Evolutionary conservation across 345 rosid genomes (phyloP).

Genomic region (Aethionema arabicum): DNA sequence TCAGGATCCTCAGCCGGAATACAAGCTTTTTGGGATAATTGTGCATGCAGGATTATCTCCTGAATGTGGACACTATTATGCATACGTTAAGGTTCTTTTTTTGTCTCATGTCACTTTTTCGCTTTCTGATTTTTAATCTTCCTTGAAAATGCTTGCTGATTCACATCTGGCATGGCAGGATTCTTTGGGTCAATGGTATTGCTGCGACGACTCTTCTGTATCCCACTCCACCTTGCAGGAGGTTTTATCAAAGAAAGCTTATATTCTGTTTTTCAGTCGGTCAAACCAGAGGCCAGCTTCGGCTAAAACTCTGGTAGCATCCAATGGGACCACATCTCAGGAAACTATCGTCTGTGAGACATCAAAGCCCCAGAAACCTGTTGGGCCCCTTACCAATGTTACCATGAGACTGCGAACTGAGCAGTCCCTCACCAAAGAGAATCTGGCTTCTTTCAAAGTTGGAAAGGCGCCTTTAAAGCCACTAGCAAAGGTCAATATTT

Average conservation of each 20-base stretch:
- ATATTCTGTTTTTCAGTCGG: constrained; percentile 89
- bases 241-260: constrained; percentile 91
- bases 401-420: constrained; percentile 42
- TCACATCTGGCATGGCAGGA: constrained; percentile 45
- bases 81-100: constrained; percentile 76
- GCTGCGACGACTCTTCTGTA: constrained; percentile 86
- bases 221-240: constrained; percentile 74
- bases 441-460: constrained; percentile 42
- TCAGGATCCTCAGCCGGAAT: constrained; percentile 84
- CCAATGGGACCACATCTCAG: constrained; percentile 58
- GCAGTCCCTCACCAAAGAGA: constrained; percentile 38
- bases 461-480: constrained; percentile 56
- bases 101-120: constrained; percentile 16
- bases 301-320: constrained; percentile 34
- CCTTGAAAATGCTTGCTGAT: not conserved
- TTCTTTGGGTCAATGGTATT: constrained; percentile 83
- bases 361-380: constrained; percentile 40
- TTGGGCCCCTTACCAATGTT: constrained; percentile 39
- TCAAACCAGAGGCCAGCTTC: constrained; percentile 61
- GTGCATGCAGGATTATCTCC: constrained; percentile 91
- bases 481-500: constrained; percentile 54
- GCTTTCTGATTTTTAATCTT: constrained; percentile 31
- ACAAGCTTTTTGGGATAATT: constrained; percentile 92
- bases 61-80: constrained; percentile 96
- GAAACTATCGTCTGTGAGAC: constrained; percentile 54